Evolutionary conservation across 306 rosid genomes (phyloP), one percentile per base, ranked within the genome.

Genomic region (Glycyrrhiza uralensis): DNA sequence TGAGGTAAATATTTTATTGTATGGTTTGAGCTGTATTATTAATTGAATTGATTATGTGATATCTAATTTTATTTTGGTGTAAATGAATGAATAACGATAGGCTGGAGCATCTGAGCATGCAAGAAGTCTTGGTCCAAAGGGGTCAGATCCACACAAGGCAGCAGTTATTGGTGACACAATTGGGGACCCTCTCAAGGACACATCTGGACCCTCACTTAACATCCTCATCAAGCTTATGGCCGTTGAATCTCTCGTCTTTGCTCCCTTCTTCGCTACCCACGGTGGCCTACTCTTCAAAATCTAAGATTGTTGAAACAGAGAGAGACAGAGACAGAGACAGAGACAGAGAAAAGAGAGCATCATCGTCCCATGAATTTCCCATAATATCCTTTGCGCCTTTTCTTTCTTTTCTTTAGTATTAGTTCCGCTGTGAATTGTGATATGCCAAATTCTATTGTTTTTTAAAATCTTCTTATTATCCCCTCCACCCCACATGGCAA

Each of bases 191-290:
- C 85, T 95, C 2, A 95, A 95, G 83, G 99, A 95, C 45, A 91
- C 99, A 28, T 95, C 97, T 0, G 99, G 97, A 14, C 97, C 99
- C 0, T 95, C 97, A 0, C 93, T 95, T n/a, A 95, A 95, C 93
- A 95, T 95, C 63, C 99, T 95, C 1, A 95, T 95, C 83, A 95
- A 95, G 88, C 88, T 95, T 3, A 95, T 91, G 97, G 99, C 97
- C 0, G 97, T 95, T 0, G 99, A 95, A 84, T 91, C 97, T 2
- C 97, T 95, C 0, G 97, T 95, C 59, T 95, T 95, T 66, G 96
- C 97, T 32, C 96, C 97, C 7, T 91, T 95, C 92, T 95, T 95
- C 6, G 97, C 99, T 15, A 91, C 92, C 0, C 97, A 95, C 6
- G 99, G 97, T 17, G 97, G 99, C 44, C 65, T 95, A 59, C 92